These are phyloP conservation scores for Chytriomyces confervae DNA, from an alignment of 192 early-diverging fungal genomes.

Conservation along the genomic window DNA sequence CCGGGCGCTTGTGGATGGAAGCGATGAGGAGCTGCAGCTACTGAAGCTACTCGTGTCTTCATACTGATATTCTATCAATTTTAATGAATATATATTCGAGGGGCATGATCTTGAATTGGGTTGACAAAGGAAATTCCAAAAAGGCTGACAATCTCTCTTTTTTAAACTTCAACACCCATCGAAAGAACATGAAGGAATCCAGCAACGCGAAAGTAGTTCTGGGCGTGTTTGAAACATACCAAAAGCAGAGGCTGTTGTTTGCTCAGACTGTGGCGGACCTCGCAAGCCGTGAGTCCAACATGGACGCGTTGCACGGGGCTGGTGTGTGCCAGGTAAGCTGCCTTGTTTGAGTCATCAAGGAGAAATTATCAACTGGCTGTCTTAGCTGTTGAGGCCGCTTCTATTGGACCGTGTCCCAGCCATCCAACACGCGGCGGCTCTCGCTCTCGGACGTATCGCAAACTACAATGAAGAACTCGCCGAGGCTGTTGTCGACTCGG, in stretches of 20 bases:
- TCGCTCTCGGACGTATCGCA: conserved; percentile 63
- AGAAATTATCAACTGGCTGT: no score
- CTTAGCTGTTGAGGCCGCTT: conserved; percentile 54
- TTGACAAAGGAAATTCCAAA: no score
- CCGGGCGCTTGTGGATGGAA: conserved; percentile 79
- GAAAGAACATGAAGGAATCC: background rate
- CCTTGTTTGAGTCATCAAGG: no score
- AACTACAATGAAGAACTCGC: conserved; percentile 65
- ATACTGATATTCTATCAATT: background rate
- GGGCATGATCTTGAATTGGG: no score
- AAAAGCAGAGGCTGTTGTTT: conserved; percentile 62
- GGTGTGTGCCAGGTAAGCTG: conserved; percentile 35
- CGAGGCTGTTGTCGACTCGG: conserved; percentile 59
- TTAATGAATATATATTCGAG: no score
- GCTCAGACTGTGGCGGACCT: conserved; percentile 65
- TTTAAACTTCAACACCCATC: conserved; percentile 7
- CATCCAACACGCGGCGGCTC: conserved; percentile 65
- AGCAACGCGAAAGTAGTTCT: conserved; percentile 52
- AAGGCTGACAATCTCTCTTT: no score
- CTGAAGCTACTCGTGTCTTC: conserved; percentile 46
- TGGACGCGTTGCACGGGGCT: conserved; percentile 58
- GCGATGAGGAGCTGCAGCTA: conserved; percentile 89
- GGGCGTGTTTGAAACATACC: conserved; percentile 63
- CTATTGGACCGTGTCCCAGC: conserved; percentile 61
- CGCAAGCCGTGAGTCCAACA: conserved; percentile 61